These are phyloP conservation scores for Candida xyloterini DNA, from an alignment of 805 yeast species.

Conservation along the genomic window DNA sequence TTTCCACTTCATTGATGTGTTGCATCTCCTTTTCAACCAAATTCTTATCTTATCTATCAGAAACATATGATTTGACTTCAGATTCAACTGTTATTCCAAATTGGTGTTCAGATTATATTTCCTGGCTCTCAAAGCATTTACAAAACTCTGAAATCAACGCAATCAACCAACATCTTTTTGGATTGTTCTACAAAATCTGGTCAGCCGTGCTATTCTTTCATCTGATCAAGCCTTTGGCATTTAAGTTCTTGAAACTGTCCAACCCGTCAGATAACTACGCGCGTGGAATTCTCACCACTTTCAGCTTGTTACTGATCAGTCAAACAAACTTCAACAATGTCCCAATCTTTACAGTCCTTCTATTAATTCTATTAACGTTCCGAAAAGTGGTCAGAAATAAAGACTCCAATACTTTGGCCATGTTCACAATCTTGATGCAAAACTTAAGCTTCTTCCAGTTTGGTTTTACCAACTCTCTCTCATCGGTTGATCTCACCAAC, in stretches of 20 bases:
- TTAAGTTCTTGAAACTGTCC: not conserved
- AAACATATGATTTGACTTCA: slow-evolving; percentile 26
- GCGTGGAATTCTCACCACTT: slow-evolving; percentile 35
- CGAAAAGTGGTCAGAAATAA: slow-evolving; percentile 13
- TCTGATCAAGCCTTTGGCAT: slow-evolving; percentile 19
- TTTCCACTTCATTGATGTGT: slow-evolving; percentile 44
- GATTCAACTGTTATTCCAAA: slow-evolving; percentile 16
- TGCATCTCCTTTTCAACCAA: slow-evolving; percentile 27
- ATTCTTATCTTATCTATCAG: slow-evolving; percentile 27
- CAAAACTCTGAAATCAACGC: slow-evolving; percentile 30
- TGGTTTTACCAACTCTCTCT: slow-evolving; percentile 90
- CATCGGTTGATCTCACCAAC: slow-evolving; percentile 85
- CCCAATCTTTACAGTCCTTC: slow-evolving; percentile 42
- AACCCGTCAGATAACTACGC: slow-evolving; percentile 23
- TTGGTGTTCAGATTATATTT: slow-evolving; percentile 23
- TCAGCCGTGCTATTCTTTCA: not conserved
- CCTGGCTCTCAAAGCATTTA: slow-evolving; percentile 33
- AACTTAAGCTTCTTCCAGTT: slow-evolving; percentile 78
- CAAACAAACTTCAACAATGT: slow-evolving; percentile 55
- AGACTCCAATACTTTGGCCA: slow-evolving; percentile 20
- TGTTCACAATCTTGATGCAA: slow-evolving; percentile 55
- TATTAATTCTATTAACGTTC: slow-evolving; percentile 32
- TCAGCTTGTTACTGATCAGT: slow-evolving; percentile 44
- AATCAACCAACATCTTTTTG: slow-evolving; percentile 22
- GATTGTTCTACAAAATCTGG: slow-evolving; percentile 20